phyloP scores from a whole-genome alignment of 2,329 filamentous ascomycete species.

The Rhinocladiella similis region DNA sequence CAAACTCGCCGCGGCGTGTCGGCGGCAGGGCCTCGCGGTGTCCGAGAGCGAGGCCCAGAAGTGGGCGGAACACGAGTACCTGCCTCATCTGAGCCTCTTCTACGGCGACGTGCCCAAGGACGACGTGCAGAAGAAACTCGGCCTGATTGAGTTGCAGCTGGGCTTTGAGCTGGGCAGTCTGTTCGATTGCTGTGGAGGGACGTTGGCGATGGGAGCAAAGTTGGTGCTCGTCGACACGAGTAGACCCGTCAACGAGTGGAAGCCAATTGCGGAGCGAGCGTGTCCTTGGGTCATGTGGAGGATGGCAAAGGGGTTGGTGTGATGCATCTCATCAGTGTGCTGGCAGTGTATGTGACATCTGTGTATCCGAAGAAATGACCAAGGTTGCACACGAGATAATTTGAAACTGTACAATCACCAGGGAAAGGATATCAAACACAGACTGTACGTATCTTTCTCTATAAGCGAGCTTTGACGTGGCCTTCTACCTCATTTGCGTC shows the following conservation, averaged over 20 bases:
- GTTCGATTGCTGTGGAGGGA: conserved; percentile 25
- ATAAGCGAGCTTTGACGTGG: conserved; percentile 64
- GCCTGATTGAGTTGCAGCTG: conserved; percentile 21
- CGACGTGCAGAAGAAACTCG: conserved; percentile 21
- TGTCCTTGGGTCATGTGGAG: conserved; percentile 20
- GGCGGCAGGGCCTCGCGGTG: conserved; percentile 5
- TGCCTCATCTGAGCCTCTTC: conserved; percentile 22
- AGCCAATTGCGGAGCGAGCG: conserved; percentile 13
- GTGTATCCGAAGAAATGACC: too few species aligned
- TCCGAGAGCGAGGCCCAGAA: conserved; percentile 9
- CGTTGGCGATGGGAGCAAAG: conserved; percentile 16
- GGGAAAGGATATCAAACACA: too few species aligned
- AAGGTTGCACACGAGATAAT: too few species aligned
- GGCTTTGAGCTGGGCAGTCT: conserved; percentile 22
- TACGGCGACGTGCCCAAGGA: conserved; percentile 19
- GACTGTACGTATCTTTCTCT: background rate
- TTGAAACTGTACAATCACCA: too few species aligned
- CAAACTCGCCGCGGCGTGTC: conserved; percentile 14
- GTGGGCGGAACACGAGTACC: conserved; percentile 21
- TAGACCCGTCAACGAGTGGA: conserved; percentile 14
- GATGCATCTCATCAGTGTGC: too few species aligned
- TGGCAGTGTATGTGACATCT: too few species aligned
- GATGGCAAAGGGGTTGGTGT: conserved; percentile 18
- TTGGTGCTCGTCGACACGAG: conserved; percentile 24
- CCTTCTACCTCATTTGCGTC: conserved; percentile 56